A percentile compares a stretch with the other conserved stretches of the same genome.
Evolutionary conservation across 495 filamentous ascomycete species (phyloP).

Genomic region (Trichoderma asperelloides): DNA sequence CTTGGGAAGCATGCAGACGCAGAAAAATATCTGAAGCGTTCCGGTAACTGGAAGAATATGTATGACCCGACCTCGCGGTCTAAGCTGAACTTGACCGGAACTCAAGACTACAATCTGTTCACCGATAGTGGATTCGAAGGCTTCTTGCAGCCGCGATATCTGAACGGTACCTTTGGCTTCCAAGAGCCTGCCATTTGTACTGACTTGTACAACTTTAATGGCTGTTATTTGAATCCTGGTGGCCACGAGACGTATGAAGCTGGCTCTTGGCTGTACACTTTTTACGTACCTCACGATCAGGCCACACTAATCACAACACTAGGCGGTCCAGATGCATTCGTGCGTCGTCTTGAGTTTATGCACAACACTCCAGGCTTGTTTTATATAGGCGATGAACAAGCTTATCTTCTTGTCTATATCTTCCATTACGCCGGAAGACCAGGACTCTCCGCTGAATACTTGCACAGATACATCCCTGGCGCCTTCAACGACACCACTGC

Average conservation of each 20-base stretch:
- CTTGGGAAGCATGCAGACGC: constrained; percentile 45
- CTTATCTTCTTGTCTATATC: constrained; percentile 54
- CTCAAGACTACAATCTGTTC: constrained; percentile 33
- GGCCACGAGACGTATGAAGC: constrained; percentile 6
- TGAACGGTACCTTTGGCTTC: constrained; percentile 60
- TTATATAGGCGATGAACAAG: constrained; percentile 59
- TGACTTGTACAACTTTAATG: constrained; percentile 1
- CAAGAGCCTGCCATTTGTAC: constrained; percentile 62
- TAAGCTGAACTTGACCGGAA: constrained; percentile 13
- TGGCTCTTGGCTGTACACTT: constrained; percentile 6
- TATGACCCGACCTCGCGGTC: constrained; percentile 56
- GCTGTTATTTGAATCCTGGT: constrained; percentile 2
- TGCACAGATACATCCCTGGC: constrained; percentile 55
- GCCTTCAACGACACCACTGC: constrained; percentile 46
- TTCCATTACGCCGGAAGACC: constrained; percentile 61
- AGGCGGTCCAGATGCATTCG: constrained; percentile 46
- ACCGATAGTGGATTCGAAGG: constrained; percentile 54
- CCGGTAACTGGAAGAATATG: constrained; percentile 60
- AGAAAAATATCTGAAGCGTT: constrained; percentile 53
- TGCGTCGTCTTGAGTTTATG: constrained; percentile 50
- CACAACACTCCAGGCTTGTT: constrained; percentile 46
- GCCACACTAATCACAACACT: constrained; percentile 45
- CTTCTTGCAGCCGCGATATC: constrained; percentile 59
- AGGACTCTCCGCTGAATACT: constrained; percentile 47
- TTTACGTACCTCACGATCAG: constrained; percentile 54